These are phyloP conservation scores for Beta lomatogona DNA, from an alignment of 179 eudicot genomes.

Conservation along the genomic window DNA sequence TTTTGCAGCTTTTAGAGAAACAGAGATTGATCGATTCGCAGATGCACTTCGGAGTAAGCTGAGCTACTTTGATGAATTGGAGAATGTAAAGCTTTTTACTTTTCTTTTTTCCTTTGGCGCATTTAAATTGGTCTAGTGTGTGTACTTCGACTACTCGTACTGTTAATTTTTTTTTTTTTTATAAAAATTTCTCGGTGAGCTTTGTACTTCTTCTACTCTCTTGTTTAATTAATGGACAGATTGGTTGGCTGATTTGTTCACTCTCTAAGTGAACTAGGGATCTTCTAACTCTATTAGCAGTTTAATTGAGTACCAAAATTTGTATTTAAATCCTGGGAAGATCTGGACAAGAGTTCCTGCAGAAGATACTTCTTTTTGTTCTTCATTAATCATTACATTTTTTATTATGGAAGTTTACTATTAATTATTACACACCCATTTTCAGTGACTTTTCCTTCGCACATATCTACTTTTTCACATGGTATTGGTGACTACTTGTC, in stretches of 20 bases:
- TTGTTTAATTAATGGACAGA: too few relatives aligned
- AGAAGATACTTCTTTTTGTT: too few relatives aligned
- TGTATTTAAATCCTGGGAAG: background rate
- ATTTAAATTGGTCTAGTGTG: constrained; percentile 3
- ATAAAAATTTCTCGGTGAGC: background rate
- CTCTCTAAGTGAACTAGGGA: background rate
- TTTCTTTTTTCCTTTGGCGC: background rate
- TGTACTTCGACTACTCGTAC: background rate
- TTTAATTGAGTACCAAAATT: background rate
- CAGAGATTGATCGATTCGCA: constrained; percentile 89
- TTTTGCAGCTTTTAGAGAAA: constrained; percentile 85
- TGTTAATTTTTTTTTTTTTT: background rate
- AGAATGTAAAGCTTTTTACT: constrained; percentile 72
- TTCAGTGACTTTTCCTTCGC: too few relatives aligned
- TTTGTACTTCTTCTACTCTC: background rate
- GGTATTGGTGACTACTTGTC: too few relatives aligned
- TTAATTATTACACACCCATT: too few relatives aligned
- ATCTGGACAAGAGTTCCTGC: background rate
- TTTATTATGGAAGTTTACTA: too few relatives aligned
- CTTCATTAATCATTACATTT: too few relatives aligned
- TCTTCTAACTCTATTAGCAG: background rate
- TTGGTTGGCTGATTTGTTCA: too few relatives aligned
- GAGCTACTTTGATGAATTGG: constrained; percentile 93
- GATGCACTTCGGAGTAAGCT: constrained; percentile 95
- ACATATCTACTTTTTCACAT: too few relatives aligned